These are phyloP conservation scores for Lentinus tigrinus DNA, from an alignment of 768 basidiomycete species.

Conservation along the genomic window DNA sequence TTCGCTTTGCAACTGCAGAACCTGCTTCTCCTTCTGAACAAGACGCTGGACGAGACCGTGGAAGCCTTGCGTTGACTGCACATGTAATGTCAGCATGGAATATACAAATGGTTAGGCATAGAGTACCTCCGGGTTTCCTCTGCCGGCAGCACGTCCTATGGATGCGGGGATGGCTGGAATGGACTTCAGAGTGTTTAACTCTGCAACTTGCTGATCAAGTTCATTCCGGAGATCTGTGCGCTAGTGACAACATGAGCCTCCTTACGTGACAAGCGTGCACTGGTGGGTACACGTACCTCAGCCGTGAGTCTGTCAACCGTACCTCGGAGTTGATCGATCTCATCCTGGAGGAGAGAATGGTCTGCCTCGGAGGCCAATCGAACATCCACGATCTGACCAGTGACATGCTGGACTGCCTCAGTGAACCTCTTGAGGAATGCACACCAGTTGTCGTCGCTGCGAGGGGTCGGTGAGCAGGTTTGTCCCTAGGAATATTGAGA, in stretches of 20 bases:
- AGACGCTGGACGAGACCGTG: slow-evolving; percentile 78
- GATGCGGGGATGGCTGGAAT: slow-evolving; percentile 41
- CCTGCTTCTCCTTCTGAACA: slow-evolving; percentile 83
- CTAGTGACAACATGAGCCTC: slow-evolving; percentile 31
- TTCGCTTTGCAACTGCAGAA: slow-evolving; percentile 69
- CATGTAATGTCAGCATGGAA: background rate
- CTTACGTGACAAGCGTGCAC: background rate
- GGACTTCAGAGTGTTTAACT: slow-evolving; percentile 63
- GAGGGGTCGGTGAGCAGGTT: background rate
- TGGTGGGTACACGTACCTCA: slow-evolving; percentile 46
- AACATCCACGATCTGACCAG: slow-evolving; percentile 61
- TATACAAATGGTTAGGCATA: background rate
- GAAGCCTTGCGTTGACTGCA: slow-evolving; percentile 46
- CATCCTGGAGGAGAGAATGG: slow-evolving; percentile 51
- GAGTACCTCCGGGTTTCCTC: slow-evolving; percentile 56
- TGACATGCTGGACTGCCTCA: slow-evolving; percentile 61
- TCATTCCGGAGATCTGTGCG: slow-evolving; percentile 50
- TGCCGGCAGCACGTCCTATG: slow-evolving; percentile 42
- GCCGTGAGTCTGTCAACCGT: slow-evolving; percentile 64
- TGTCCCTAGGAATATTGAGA: background rate
- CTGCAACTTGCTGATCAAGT: slow-evolving; percentile 62
- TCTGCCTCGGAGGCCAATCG: slow-evolving; percentile 40
- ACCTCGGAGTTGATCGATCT: slow-evolving; percentile 56
- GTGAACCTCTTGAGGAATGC: slow-evolving; percentile 60
- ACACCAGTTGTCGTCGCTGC: slow-evolving; percentile 66